phyloP scores from a whole-genome alignment of 768 basidiomycete genomes.

The Tricholoma flavovirens region DNA sequence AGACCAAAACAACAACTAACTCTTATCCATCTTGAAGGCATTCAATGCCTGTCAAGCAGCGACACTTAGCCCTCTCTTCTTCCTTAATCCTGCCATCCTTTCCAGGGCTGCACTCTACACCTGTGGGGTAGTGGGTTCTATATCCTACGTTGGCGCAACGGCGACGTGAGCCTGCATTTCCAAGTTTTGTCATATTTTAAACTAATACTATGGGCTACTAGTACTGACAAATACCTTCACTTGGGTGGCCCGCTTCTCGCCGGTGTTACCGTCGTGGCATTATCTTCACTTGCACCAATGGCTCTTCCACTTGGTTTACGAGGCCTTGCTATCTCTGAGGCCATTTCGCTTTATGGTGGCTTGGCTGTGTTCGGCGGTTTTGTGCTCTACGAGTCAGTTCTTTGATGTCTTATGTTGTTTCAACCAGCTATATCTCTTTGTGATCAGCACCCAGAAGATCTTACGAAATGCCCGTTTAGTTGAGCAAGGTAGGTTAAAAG shows the following conservation, averaged over 20 bases:
- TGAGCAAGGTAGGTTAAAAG: slow-evolving; percentile 57
- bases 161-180: slow-evolving; percentile 46
- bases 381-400: slow-evolving; percentile 75
- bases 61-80: slow-evolving; percentile 84
- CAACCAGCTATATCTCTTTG: not conserved
- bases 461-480: slow-evolving; percentile 69
- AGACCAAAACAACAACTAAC: not conserved
- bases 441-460: slow-evolving; percentile 75
- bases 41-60: slow-evolving; percentile 87
- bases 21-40: slow-evolving; percentile 36
- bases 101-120: slow-evolving; percentile 88
- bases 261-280: slow-evolving; percentile 82
- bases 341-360: slow-evolving; percentile 81
- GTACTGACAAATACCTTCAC: slow-evolving; percentile 78
- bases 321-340: slow-evolving; percentile 68
- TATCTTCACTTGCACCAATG: slow-evolving; percentile 85
- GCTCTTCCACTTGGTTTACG: slow-evolving; percentile 80
- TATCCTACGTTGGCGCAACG: slow-evolving; percentile 86
- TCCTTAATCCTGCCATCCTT: slow-evolving; percentile 78
- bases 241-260: slow-evolving; percentile 86
- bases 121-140: slow-evolving; percentile 75
- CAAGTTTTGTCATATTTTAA: not conserved
- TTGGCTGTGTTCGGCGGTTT: slow-evolving; percentile 85
- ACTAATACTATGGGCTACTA: slow-evolving; percentile 11
- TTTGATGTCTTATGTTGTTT: not conserved